These are phyloP conservation scores for Clavispora vitiphila DNA, from an alignment of 805 yeast genomes.

Conservation along the genomic window DNA sequence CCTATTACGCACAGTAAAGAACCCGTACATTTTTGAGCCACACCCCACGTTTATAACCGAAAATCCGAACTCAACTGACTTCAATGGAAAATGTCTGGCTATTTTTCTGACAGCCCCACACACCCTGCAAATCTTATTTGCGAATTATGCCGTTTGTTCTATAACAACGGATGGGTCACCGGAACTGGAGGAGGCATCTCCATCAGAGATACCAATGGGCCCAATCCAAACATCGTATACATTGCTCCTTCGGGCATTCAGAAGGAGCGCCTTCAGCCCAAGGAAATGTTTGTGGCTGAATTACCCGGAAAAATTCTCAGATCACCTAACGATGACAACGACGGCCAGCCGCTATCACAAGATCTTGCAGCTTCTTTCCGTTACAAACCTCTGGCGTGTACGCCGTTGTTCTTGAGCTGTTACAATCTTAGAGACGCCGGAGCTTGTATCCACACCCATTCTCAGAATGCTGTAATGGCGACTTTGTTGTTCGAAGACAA, in stretches of 20 bases:
- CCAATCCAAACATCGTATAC: conserved; percentile 47
- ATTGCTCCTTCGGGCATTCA: conserved; percentile 97
- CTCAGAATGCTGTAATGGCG: conserved; percentile 80
- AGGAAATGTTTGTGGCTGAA: conserved; percentile 75
- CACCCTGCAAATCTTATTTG: conserved; percentile 87
- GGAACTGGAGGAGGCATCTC: conserved; percentile 97
- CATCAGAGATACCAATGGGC: conserved; percentile 47
- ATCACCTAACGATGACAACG: conserved; percentile 44
- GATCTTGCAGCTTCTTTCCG: conserved; percentile 35
- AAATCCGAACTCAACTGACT: background rate
- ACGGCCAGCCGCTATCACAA: conserved; percentile 15
- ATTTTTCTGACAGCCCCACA: conserved; percentile 33
- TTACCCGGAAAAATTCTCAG: conserved; percentile 49
- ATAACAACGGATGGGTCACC: conserved; percentile 82
- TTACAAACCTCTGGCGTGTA: conserved; percentile 89
- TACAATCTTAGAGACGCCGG: conserved; percentile 69
- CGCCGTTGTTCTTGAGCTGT: conserved; percentile 79
- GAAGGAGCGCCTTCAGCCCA: conserved; percentile 80
- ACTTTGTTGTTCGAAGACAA: conserved; percentile 60
- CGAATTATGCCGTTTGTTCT: conserved; percentile 71
- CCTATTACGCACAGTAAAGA: too few species aligned
- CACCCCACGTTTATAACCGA: background rate
- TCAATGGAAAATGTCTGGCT: background rate
- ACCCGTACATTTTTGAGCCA: background rate
- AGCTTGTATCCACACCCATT: conserved; percentile 93